Evolutionary conservation across 2,329 filamentous ascomycete species (phyloP).

Genomic region (Ceratocystis variospora): DNA sequence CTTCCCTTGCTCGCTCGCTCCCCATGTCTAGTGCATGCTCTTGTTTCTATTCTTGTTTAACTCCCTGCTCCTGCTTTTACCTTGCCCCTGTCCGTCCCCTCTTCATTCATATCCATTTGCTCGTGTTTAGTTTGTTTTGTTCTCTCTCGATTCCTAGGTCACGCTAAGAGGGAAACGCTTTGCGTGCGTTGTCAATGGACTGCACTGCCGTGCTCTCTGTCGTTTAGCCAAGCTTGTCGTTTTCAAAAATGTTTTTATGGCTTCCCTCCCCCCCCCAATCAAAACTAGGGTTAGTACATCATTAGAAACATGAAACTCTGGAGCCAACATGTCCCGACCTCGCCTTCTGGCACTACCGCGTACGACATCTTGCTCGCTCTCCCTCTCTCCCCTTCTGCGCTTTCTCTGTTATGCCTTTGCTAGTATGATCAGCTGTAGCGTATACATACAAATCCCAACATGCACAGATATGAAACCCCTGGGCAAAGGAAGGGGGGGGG

Average conservation of each 20-base stretch:
- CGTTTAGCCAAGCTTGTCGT: neutral
- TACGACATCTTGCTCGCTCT: neutral
- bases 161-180: too few species aligned
- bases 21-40: neutral
- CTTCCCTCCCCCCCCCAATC: neutral
- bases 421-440: neutral
- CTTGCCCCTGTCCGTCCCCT: neutral
- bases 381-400: neutral
- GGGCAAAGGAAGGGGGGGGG: neutral
- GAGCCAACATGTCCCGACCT: neutral
- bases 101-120: neutral
- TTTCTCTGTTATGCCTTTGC: neutral
- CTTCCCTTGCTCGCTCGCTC: neutral
- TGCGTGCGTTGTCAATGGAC: neutral
- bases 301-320: neutral
- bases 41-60: neutral
- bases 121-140: neutral
- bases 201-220: neutral
- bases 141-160: neutral
- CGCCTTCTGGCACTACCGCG: neutral
- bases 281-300: neutral
- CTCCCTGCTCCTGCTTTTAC: neutral
- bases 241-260: neutral
- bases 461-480: slow-evolving; percentile 1
- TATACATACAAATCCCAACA: neutral